These are phyloP conservation scores for Teratosphaeria viscida DNA, from an alignment of 2,329 filamentous ascomycete genomes.

Conservation along the genomic window DNA sequence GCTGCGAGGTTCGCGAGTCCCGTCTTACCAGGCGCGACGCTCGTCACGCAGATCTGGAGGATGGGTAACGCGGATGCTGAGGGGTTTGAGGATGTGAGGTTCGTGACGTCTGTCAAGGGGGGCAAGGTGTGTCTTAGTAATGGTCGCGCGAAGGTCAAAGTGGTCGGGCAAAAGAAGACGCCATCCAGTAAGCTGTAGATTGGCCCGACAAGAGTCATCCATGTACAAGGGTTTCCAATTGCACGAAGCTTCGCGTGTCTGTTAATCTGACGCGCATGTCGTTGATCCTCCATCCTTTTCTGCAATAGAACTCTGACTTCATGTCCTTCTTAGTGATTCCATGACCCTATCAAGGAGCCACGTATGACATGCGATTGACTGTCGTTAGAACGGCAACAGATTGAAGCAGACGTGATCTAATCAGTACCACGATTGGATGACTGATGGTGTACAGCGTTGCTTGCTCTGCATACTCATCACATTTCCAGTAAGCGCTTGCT, in stretches of 20 bases:
- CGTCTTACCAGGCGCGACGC: slow-evolving; percentile 71
- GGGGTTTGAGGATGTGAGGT: slow-evolving; percentile 74
- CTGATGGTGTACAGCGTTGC: neutral
- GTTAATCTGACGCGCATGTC: neutral
- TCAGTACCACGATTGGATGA: neutral
- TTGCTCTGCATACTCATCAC: neutral
- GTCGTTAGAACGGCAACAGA: too few species aligned
- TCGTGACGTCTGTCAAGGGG: slow-evolving; percentile 64
- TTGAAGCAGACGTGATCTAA: too few species aligned
- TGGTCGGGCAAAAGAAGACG: slow-evolving; percentile 37
- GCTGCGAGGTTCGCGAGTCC: slow-evolving; percentile 80
- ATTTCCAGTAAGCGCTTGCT: neutral
- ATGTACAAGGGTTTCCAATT: too few species aligned
- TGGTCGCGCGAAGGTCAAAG: slow-evolving; percentile 67
- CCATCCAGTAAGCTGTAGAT: slow-evolving; percentile 47
- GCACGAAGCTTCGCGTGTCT: too few species aligned
- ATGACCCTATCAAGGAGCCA: too few species aligned
- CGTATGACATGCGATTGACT: too few species aligned
- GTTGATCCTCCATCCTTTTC: neutral
- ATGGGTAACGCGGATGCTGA: slow-evolving; percentile 54
- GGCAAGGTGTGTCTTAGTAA: slow-evolving; percentile 84
- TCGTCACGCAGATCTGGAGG: slow-evolving; percentile 72
- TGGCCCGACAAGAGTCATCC: neutral
- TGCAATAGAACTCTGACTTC: too few species aligned
- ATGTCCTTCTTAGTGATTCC: too few species aligned